A percentile compares a stretch with the other conserved stretches of the same genome.
Conservation (phyloP, 257 asterid genomes). For the Scutellaria baicalensis region DNA sequence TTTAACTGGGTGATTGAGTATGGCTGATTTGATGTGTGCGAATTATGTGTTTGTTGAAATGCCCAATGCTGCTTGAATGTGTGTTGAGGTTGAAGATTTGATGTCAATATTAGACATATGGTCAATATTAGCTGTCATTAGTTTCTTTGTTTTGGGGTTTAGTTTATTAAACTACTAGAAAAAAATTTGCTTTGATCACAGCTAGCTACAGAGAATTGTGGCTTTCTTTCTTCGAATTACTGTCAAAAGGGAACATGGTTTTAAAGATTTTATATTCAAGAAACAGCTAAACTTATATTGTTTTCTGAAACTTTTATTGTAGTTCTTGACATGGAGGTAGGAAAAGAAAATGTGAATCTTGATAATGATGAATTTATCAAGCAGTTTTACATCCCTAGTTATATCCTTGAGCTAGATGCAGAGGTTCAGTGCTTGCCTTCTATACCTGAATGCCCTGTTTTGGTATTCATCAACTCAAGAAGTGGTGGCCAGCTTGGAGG, state of each 20-base stretch:
- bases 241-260: background rate
- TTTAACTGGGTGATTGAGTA: constrained; percentile 2
- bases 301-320: constrained; percentile 12
- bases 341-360: constrained; percentile 27
- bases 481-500: constrained; percentile 99
- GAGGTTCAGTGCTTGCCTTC: constrained; percentile 15
- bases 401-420: constrained; percentile 36
- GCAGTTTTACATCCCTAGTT: constrained; percentile 54
- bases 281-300: background rate
- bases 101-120: background rate
- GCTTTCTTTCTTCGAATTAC: background rate
- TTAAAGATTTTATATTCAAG: background rate
- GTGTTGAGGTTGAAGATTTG: background rate
- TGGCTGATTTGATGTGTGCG: background rate
- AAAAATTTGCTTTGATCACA: background rate
- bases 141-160: background rate
- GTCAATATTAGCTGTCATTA: background rate
- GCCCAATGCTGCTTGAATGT: background rate
- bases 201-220: background rate
- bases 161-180: background rate
- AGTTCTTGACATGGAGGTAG: constrained; percentile 22
- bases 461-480: constrained; percentile 80
- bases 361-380: constrained; percentile 28
- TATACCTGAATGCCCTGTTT: constrained; percentile 67
- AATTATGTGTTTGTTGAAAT: constrained; percentile 15